Evolutionary conservation across 176 grass and related monocot genomes (phyloP).

Genomic region (Oryza glaberrima): DNA sequence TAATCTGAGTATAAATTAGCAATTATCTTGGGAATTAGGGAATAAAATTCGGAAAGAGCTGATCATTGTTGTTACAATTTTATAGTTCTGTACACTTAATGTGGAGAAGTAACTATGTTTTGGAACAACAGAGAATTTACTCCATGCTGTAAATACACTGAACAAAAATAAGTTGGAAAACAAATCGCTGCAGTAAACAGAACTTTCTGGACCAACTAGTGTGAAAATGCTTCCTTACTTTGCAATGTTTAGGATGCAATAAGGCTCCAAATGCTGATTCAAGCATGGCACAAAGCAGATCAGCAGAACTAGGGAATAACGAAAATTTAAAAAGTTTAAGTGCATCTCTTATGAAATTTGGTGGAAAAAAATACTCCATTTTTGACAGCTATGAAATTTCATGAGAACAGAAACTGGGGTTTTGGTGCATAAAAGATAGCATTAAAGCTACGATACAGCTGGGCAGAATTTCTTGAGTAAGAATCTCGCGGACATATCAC

Average conservation of each 20-base stretch:
- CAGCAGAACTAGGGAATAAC: neutral
- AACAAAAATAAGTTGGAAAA: neutral
- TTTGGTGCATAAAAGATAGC: neutral
- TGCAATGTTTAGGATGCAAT: neutral
- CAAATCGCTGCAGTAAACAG: neutral
- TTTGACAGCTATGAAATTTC: neutral
- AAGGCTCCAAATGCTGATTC: neutral
- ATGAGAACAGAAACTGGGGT: neutral
- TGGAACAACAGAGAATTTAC: neutral
- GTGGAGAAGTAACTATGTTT: neutral
- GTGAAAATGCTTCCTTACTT: neutral
- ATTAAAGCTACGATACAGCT: neutral
- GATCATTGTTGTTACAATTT: neutral
- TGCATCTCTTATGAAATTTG: conserved; percentile 7
- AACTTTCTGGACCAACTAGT: conserved; percentile 5
- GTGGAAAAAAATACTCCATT: neutral
- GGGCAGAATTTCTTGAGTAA: neutral
- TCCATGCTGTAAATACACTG: neutral
- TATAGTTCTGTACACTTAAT: neutral
- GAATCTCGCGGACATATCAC: neutral
- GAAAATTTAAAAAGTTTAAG: neutral
- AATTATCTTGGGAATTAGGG: neutral
- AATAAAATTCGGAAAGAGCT: neutral
- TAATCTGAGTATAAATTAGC: neutral
- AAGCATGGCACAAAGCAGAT: neutral